Evolutionary conservation across 2,329 filamentous ascomycete species (phyloP), one percentile per base, ranked within the genome.

Genomic region (Elsinoe ampelina): DNA sequence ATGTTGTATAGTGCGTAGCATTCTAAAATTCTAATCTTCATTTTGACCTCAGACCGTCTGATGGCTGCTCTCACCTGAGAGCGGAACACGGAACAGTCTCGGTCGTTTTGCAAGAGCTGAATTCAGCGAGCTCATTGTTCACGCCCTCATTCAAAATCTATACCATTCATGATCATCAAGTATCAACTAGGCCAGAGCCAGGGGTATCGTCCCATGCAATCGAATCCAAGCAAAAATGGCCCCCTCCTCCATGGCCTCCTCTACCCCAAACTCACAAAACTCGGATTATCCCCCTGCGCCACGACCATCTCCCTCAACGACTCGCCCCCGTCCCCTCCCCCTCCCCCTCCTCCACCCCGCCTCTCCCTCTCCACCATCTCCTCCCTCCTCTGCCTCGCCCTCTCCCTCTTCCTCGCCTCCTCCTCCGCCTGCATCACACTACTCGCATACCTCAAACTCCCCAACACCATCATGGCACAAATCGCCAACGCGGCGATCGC

Each of bases 401-500:
- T 61, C 45, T 62, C 63, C 55, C 68, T 67, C 64, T 72, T 74
- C 59, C 66, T 68, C 58, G 72, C 69, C 51, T 71, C 64, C 57
- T 71, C 69, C 47, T 69, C 62, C 38, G 71, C 68, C 42, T 73
- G 71, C 43, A 66, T 64, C 32, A 70, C 66, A 51, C 71, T 72
- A 38, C 67, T 71, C 42, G 68, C 69, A 57, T 73, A 69, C 54
- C 70, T 68, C 58, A 76, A 58, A 10, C 68, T 68, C 1, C 68
- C 66, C 15, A 77, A 66, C 6, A 77, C 67, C 68, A 76, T 73
- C 34, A 75, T 63, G 1, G 75, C 74, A 1, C 72, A 70, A 12
- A 73, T 64, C 4, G 68, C 80, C 59, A 86, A 75, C 1, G 82
- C 80, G 58, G 82, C 73, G 12, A 82, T 81, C 1, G 82, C 82